Conservation (phyloP, 2,329 filamentous ascomycete genomes). For the Scolecobasidium constrictum region DNA sequence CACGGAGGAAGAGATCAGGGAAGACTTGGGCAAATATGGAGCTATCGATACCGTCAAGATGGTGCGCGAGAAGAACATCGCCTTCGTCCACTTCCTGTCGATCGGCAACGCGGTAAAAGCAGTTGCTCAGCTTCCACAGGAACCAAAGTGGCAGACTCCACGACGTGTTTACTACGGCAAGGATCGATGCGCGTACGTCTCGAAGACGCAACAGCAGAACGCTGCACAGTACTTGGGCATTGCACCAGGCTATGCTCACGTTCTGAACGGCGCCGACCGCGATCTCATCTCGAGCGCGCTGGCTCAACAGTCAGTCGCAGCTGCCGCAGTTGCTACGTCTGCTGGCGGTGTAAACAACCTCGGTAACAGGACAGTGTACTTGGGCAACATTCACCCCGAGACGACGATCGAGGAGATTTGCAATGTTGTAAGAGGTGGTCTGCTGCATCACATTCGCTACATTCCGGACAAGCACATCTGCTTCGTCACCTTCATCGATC, state of each 20-base stretch:
- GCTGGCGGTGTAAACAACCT: slow-evolving; percentile 96
- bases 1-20: slow-evolving; percentile 80
- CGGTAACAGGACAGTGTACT: slow-evolving; percentile 92
- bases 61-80: slow-evolving; percentile 94
- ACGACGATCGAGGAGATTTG: slow-evolving; percentile 99
- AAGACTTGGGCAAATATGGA: slow-evolving; percentile 92
- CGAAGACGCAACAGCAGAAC: slow-evolving; percentile 98
- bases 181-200: slow-evolving; percentile 95
- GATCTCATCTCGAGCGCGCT: slow-evolving; percentile 94
- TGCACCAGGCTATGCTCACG: slow-evolving; percentile 89
- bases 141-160: slow-evolving; percentile 91
- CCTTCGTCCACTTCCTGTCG: slow-evolving; percentile 93
- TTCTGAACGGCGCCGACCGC: slow-evolving; percentile 89
- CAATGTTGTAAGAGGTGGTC: slow-evolving; percentile 91
- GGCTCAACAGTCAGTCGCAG: slow-evolving; percentile 93
- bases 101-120: slow-evolving; percentile 98
- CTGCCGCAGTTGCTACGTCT: slow-evolving; percentile 89
- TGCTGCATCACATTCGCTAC: slow-evolving; percentile 96
- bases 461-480: slow-evolving; percentile 99
- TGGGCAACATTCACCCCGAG: slow-evolving; percentile 97
- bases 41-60: slow-evolving; percentile 96
- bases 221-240: slow-evolving; percentile 97
- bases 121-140: slow-evolving; percentile 89
- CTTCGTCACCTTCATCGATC: slow-evolving; percentile 98
- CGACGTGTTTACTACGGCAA: slow-evolving; percentile 98